Conservation (phyloP, 345 rosid genomes). For the Gossypium turneri region DNA sequence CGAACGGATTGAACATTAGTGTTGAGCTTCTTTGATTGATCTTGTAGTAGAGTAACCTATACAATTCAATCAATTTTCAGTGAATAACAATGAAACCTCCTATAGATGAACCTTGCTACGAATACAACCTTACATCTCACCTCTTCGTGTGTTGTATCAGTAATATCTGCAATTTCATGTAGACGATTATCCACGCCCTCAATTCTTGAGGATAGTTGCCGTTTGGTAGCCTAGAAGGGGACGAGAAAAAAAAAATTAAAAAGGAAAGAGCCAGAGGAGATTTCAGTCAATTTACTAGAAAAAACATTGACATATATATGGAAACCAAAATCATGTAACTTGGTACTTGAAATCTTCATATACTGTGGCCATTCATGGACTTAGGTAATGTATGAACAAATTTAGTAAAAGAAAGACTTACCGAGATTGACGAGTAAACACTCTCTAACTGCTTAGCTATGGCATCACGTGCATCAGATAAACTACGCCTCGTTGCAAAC, state of each 20-base stretch:
- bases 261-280: neutral
- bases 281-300: neutral
- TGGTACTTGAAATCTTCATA: neutral
- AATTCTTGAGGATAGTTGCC: constrained; percentile 55
- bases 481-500: constrained; percentile 88
- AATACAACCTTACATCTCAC: constrained; percentile 33
- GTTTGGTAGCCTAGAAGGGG: constrained; percentile 51
- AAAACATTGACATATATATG: constrained; percentile 1
- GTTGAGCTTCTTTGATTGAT: constrained; percentile 33
- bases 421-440: constrained; percentile 71
- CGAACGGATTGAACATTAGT: constrained; percentile 45
- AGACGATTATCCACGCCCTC: constrained; percentile 46
- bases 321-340: neutral
- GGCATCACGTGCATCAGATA: constrained; percentile 75
- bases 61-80: constrained; percentile 13
- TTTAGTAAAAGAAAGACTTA: constrained; percentile 23
- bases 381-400: neutral
- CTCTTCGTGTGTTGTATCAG: constrained; percentile 56
- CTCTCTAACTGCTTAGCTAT: constrained; percentile 73
- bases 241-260: neutral
- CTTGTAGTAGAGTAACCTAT: constrained; percentile 56
- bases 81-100: constrained; percentile 16
- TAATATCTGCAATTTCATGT: constrained; percentile 49
- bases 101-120: neutral
- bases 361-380: neutral